phyloP scores from a whole-genome alignment of 805 yeast genomes.

The Jamesozyma spencerorum region DNA sequence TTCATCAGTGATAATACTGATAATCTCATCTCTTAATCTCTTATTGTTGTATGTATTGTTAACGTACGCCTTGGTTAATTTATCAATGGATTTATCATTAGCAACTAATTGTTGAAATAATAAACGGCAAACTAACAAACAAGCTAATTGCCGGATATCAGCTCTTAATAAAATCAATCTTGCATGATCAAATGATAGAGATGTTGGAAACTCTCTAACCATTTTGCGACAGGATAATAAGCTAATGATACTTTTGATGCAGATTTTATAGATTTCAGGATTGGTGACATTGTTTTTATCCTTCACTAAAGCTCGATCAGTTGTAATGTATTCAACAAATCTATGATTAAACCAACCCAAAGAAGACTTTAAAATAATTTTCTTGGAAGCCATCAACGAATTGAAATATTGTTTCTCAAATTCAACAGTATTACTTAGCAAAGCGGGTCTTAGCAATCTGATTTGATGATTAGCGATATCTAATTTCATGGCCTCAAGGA shows the following conservation, averaged over 20 bases:
- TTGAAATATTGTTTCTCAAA: conserved; percentile 79
- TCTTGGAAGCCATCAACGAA: conserved; percentile 37
- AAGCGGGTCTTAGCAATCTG: conserved; percentile 70
- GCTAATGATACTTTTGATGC: conserved; percentile 47
- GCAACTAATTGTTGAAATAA: conserved; percentile 60
- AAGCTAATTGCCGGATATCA: conserved; percentile 76
- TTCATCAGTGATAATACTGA: conserved; percentile 74
- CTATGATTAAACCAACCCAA: conserved; percentile 52
- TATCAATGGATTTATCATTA: conserved; percentile 25
- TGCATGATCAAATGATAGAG: conserved; percentile 77
- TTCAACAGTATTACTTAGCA: conserved; percentile 78
- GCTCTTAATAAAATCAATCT: conserved; percentile 70
- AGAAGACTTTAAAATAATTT: conserved; percentile 50
- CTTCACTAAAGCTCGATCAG: conserved; percentile 5
- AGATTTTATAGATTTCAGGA: conserved; percentile 32
- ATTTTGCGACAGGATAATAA: conserved; percentile 69
- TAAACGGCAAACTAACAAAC: conserved; percentile 64
- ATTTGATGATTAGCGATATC: conserved; percentile 95
- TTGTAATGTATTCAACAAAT: conserved; percentile 17
- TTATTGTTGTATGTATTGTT: conserved; percentile 33
- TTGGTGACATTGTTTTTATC: conserved; percentile 9
- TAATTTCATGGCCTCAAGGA: conserved; percentile 87
- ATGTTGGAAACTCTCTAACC: conserved; percentile 74
- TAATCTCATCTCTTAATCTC: conserved; percentile 56
- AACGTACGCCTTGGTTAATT: conserved; percentile 30